Base-by-base conservation (phyloP, 768 basidiomycete genomes). In the Suillus decipiens region DNA sequence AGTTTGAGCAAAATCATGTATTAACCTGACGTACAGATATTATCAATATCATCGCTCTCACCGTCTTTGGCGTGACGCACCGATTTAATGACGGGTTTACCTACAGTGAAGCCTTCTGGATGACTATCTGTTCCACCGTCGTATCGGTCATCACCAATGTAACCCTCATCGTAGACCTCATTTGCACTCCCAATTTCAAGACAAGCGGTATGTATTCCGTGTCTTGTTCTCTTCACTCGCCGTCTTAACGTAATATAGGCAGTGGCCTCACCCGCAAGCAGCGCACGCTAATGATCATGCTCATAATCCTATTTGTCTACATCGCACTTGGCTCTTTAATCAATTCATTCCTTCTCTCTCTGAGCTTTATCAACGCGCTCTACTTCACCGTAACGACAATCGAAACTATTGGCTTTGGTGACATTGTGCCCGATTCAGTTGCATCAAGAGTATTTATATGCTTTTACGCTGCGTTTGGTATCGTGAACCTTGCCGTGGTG, bases 191-290 rank as follows among this genome's bases (percentile, higher is more conserved):
- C 1, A 81, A 91, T 61, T 94, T 95, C 66, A 50, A 50, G 48
- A 50, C 77, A 54, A 86, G 85, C 60, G 92, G 91, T 86, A 66
- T 39, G 82, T 70, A 41, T 6, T 4, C 5, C 22, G 12, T 7
- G 22, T 34, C 47, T 60, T 43, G 7, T 24, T 3, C 41, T 41
- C 31, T 4, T 63, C 37, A 33, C 57, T 54, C 39, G 58, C 24
- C 43, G 33, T 62, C n/a, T 64, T 37, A 39, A n/a, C 34, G 14
- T 28, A 2, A 3, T 6, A 17, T 59, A 91, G 90, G 89, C 5
- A 92, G 90, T 66, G 93, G 93, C 1, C 76, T 95, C 42, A 95
- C 92, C 0, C 82, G 83, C 28, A 92, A 87, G 70, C 93, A 95
- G 68, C 84, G 92, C 5, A 84, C 87, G 0, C 82, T 95, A n/a